phyloP scores from a whole-genome alignment of 2,329 filamentous ascomycete species.

The Ascochyta clinopodiicola region DNA sequence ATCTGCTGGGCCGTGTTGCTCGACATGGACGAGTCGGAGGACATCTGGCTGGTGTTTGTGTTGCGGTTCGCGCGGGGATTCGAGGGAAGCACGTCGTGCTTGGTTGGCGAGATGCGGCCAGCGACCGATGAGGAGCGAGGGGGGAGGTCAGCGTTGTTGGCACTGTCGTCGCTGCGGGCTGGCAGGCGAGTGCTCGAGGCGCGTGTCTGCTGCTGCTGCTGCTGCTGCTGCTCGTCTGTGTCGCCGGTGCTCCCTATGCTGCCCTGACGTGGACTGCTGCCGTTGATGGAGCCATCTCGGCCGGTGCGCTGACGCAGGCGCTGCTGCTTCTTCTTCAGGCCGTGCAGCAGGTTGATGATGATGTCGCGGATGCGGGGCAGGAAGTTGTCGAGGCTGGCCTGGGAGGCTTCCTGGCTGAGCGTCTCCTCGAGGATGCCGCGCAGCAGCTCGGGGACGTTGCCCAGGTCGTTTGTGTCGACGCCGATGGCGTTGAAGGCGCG shows the following conservation, averaged over 20 bases:
- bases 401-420: conserved; percentile 92
- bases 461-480: conserved; percentile 91
- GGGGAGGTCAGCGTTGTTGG: conserved; percentile 52
- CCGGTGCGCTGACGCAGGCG: conserved; percentile 70
- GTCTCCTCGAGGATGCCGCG: conserved; percentile 93
- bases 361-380: conserved; percentile 95
- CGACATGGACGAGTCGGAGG: conserved; percentile 68
- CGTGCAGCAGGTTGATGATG: conserved; percentile 96
- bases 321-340: conserved; percentile 95
- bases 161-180: conserved; percentile 50
- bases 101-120: conserved; percentile 54
- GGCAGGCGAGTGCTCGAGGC: conserved; percentile 51
- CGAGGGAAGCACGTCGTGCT: conserved; percentile 49
- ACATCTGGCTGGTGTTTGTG: conserved; percentile 42
- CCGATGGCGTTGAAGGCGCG: conserved; percentile 96
- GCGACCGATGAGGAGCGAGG: conserved; percentile 56
- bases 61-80: conserved; percentile 43
- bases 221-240: conserved; percentile 48
- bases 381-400: conserved; percentile 91
- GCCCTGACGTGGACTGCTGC: conserved; percentile 48
- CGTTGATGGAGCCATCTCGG: conserved; percentile 54
- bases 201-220: conserved; percentile 48
- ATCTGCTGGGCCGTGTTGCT: conserved; percentile 78
- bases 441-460: conserved; percentile 91
- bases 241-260: conserved; percentile 43